Conservation (phyloP, 2,329 filamentous ascomycete genomes). For the Penicillium sp. region DNA sequence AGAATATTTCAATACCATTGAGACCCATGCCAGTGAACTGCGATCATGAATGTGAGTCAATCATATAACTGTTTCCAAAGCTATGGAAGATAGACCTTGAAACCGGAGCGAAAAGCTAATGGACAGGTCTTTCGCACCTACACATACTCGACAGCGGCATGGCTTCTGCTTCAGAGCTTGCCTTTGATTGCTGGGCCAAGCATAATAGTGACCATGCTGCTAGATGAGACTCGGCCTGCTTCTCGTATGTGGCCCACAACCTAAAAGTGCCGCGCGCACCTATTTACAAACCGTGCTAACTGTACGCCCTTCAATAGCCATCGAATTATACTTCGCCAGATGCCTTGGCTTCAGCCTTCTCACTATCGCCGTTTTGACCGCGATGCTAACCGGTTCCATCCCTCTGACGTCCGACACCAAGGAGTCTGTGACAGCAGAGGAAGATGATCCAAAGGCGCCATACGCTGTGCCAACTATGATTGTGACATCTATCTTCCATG, state of each 20-base stretch:
- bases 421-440: constrained; percentile 43
- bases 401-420: constrained; percentile 57
- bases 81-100: constrained; percentile 3
- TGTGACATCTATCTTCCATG: constrained; percentile 66
- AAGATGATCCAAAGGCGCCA: constrained; percentile 53
- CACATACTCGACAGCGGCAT: constrained; percentile 45
- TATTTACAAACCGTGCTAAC: constrained; percentile 5
- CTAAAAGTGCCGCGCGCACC: neutral
- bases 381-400: constrained; percentile 68
- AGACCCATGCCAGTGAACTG: neutral
- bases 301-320: constrained; percentile 40
- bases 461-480: constrained; percentile 66
- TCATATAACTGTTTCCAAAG: neutral
- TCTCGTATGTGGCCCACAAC: constrained; percentile 46
- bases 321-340: constrained; percentile 73
- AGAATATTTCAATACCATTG: neutral
- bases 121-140: constrained; percentile 47
- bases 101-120: constrained; percentile 7
- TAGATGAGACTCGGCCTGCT: constrained; percentile 55
- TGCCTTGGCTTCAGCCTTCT: constrained; percentile 67
- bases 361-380: constrained; percentile 60
- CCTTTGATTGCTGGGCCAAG: constrained; percentile 60
- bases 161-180: constrained; percentile 47
- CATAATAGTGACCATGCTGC: constrained; percentile 60
- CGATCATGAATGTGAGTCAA: constrained; percentile 13